These are phyloP conservation scores for Arthrobotrys megalospora DNA, from an alignment of 2,329 filamentous ascomycete genomes.

Conservation along the genomic window DNA sequence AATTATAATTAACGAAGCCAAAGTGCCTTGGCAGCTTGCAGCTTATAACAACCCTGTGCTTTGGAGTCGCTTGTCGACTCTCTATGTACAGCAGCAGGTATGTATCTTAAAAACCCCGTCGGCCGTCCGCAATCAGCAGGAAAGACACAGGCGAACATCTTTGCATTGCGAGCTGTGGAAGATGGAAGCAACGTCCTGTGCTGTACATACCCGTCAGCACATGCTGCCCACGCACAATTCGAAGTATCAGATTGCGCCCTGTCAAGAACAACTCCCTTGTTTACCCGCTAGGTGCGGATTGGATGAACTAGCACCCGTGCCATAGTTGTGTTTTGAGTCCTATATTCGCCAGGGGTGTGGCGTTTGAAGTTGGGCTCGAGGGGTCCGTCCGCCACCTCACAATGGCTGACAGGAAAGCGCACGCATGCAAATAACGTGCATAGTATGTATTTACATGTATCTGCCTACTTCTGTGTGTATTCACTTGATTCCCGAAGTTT, in stretches of 20 bases:
- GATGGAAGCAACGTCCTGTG: no score
- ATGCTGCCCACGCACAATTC: constrained; percentile 1
- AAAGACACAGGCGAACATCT: neutral
- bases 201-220: neutral
- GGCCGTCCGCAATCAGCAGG: neutral
- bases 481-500: no score
- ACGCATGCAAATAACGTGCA: neutral
- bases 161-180: no score
- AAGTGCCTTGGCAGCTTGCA: constrained; percentile 22
- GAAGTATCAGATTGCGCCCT: constrained; percentile 53
- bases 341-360: constrained; percentile 51
- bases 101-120: neutral
- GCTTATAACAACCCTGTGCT: constrained; percentile 28
- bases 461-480: no score
- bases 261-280: constrained; percentile 33
- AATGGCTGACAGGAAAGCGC: constrained; percentile 13
- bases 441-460: neutral
- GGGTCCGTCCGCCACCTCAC: constrained; percentile 56
- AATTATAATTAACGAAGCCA: constrained; percentile 18
- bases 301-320: constrained; percentile 35
- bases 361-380: constrained; percentile 54
- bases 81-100: neutral
- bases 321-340: constrained; percentile 22
- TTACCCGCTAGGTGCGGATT: constrained; percentile 39
- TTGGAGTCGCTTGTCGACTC: constrained; percentile 25